These are phyloP conservation scores for Plasmodium reichenowi DNA, from an alignment of 169 alveolate species.

Conservation along the genomic window DNA sequence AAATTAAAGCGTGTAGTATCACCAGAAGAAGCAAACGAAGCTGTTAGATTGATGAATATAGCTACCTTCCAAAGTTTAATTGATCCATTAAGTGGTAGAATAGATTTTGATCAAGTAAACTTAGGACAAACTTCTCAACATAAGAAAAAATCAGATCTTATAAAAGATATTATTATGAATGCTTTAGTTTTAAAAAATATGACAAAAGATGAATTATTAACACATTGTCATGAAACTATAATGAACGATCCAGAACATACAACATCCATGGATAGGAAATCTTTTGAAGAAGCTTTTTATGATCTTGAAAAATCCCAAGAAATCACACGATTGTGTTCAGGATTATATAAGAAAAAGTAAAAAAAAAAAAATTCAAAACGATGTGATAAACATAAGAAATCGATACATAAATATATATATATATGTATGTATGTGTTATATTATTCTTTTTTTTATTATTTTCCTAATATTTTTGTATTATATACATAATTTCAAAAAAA, in stretches of 20 bases:
- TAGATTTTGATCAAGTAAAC: slow-evolving; percentile 96
- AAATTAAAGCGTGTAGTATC: slow-evolving; percentile 91
- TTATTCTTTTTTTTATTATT: no score
- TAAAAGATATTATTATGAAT: slow-evolving; percentile 67
- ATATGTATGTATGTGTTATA: no score
- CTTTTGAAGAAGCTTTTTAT: slow-evolving; percentile 76
- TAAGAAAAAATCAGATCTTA: slow-evolving; percentile 70
- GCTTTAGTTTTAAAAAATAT: slow-evolving; percentile 65
- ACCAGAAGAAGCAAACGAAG: slow-evolving; percentile 96
- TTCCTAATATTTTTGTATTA: no score
- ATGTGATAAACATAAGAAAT: background rate
- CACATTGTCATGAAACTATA: slow-evolving; percentile 64
- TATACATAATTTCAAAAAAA: no score
- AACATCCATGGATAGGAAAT: slow-evolving; percentile 63
- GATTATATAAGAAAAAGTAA: slow-evolving; percentile 63
- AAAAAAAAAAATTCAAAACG: background rate
- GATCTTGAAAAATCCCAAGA: slow-evolving; percentile 74
- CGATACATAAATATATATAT: no score
- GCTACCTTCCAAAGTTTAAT: slow-evolving; percentile 99
- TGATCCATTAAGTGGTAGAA: slow-evolving; percentile 98
- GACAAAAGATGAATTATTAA: slow-evolving; percentile 73
- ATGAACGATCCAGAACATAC: slow-evolving; percentile 60
- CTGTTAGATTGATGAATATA: slow-evolving; percentile 96
- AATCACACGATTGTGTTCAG: slow-evolving; percentile 71
- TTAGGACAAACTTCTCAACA: slow-evolving; percentile 90